Evolutionary conservation across 1,139 yeast species (phyloP).

Genomic region (Taiozyma onychis): DNA sequence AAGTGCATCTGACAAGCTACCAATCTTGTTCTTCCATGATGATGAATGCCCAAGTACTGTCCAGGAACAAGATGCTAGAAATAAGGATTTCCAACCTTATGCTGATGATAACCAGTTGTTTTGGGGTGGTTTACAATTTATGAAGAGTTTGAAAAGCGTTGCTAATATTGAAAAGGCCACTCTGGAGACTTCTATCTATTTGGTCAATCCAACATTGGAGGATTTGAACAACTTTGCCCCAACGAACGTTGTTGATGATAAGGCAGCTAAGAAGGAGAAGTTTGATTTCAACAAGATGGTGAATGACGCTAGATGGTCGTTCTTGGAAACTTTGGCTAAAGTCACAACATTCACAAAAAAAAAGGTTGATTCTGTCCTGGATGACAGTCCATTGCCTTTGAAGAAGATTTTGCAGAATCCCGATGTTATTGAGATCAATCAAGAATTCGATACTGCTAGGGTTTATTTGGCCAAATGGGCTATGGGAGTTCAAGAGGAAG

Average conservation of each 20-base stretch:
- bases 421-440: conserved; percentile 74
- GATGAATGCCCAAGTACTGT: conserved; percentile 74
- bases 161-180: conserved; percentile 65
- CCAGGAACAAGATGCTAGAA: conserved; percentile 50
- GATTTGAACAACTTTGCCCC: conserved; percentile 81
- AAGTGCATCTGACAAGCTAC: conserved; percentile 52
- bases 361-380: conserved; percentile 48
- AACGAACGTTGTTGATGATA: conserved; percentile 29
- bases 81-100: conserved; percentile 71
- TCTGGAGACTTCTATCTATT: conserved; percentile 63
- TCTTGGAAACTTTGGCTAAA: conserved; percentile 79
- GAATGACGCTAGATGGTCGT: conserved; percentile 77
- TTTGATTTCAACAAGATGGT: conserved; percentile 43
- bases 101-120: conserved; percentile 50
- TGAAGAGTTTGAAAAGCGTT: conserved; percentile 45
- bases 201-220: conserved; percentile 74
- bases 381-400: conserved; percentile 59
- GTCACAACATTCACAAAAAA: conserved; percentile 45
- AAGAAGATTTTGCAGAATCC: conserved; percentile 65
- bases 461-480: conserved; percentile 98
- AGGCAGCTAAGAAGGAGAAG: conserved; percentile 14
- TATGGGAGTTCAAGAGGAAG: conserved; percentile 87
- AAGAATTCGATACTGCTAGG: conserved; percentile 89
- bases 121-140: conserved; percentile 90
- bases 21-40: conserved; percentile 89